These are phyloP conservation scores for Blastocystis sp. DNA, from an alignment of 352 stramenopile species.

Conservation along the genomic window DNA sequence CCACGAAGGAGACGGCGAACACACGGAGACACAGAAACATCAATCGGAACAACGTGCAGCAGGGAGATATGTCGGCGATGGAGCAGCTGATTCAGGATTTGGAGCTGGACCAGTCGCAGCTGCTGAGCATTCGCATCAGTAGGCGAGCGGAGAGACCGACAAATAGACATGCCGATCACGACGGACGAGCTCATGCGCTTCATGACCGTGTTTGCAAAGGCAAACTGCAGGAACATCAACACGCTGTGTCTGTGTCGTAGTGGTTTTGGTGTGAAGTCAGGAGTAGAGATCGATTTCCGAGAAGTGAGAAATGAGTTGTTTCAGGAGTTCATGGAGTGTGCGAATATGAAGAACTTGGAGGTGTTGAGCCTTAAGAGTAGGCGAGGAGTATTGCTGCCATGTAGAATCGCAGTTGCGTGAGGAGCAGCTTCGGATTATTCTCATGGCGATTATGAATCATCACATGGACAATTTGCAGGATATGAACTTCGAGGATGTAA, in stretches of 20 bases:
- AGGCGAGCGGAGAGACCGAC: neutral
- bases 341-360: conserved; percentile 40
- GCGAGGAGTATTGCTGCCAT: neutral
- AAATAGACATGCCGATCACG: neutral
- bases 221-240: conserved; percentile 39
- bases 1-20: neutral
- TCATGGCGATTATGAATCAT: conserved; percentile 21
- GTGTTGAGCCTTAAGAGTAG: conserved; percentile 27
- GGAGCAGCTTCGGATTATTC: conserved; percentile 13
- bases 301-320: conserved; percentile 4
- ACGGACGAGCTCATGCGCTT: neutral
- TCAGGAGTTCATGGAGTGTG: conserved; percentile 42
- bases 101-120: conserved; percentile 17
- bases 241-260: conserved; percentile 45
- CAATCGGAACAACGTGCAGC: conserved; percentile 34
- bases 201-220: neutral
- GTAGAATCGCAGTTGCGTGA: conserved; percentile 17
- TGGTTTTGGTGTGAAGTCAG: neutral
- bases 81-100: conserved; percentile 37
- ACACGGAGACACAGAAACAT: conserved; percentile 27
- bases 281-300: conserved; percentile 10
- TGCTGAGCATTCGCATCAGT: conserved; percentile 51
- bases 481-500: conserved; percentile 52
- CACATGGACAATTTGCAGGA: conserved; percentile 48
- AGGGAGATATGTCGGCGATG: neutral